Conservation (phyloP, 208 protist species). For the Trypanosomatidae sp. region DNA sequence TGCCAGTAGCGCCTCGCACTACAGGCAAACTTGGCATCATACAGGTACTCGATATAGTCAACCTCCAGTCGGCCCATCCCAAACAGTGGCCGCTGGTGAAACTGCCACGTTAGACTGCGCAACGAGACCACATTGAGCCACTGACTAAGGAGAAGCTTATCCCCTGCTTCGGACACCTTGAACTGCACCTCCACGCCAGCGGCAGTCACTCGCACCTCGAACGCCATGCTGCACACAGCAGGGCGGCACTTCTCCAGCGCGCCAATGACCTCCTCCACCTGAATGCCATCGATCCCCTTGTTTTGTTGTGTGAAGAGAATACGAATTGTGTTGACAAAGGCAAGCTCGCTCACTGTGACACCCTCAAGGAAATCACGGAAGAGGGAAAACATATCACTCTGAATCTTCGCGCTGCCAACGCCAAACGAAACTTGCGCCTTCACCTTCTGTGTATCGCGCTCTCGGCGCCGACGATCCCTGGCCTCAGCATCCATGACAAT, state of each 20-base stretch:
- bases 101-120: constrained; percentile 78
- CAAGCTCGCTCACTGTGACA: constrained; percentile 59
- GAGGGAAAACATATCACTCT: constrained; percentile 88
- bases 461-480: constrained; percentile 61
- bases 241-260: constrained; percentile 81
- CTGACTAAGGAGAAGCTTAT: constrained; percentile 58
- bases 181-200: constrained; percentile 59
- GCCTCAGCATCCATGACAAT: constrained; percentile 54
- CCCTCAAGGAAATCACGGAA: constrained; percentile 68
- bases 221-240: constrained; percentile 35
- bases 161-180: constrained; percentile 34
- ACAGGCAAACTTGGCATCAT: constrained; percentile 68
- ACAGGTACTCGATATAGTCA: constrained; percentile 84
- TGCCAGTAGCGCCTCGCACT: constrained; percentile 41
- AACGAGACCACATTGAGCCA: constrained; percentile 77
- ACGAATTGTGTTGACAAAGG: constrained; percentile 73
- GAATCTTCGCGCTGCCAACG: constrained; percentile 77
- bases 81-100: constrained; percentile 43
- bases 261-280: constrained; percentile 28
- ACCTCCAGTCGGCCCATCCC: constrained; percentile 57
- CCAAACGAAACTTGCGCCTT: constrained; percentile 56
- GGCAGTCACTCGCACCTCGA: constrained; percentile 33
- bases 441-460: constrained; percentile 76
- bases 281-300: constrained; percentile 73
- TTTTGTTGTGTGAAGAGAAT: constrained; percentile 68